These are phyloP conservation scores for Venturiaceae sp. DNA, from an alignment of 2,329 filamentous ascomycete genomes.

Conservation along the genomic window DNA sequence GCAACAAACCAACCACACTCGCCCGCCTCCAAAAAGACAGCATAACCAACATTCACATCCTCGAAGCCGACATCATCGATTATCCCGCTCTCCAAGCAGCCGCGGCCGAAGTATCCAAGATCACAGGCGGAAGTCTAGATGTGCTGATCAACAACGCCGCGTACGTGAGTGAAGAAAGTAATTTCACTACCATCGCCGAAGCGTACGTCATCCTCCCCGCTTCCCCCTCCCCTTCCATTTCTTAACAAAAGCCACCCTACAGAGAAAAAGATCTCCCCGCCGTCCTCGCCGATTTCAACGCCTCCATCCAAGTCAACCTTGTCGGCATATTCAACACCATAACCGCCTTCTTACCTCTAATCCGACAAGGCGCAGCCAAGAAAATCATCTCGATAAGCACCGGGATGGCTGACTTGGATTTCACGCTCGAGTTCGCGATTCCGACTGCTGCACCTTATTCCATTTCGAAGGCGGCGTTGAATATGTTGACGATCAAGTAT, in stretches of 20 bases:
- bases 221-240: not conserved
- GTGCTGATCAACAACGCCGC: slow-evolving; percentile 23
- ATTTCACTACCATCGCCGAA: slow-evolving; percentile 13
- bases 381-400: slow-evolving; percentile 18
- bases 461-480: slow-evolving; percentile 18
- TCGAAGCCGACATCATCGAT: slow-evolving; percentile 35
- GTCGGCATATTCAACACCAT: slow-evolving; percentile 16
- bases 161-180: slow-evolving; percentile 10
- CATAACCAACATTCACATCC: slow-evolving; percentile 33
- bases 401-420: slow-evolving; percentile 19
- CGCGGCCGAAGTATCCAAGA: slow-evolving; percentile 12
- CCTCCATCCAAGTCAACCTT: slow-evolving; percentile 16
- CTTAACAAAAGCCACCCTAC: not conserved
- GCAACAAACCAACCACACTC: slow-evolving; percentile 16
- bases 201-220: slow-evolving; percentile 7
- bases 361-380: slow-evolving; percentile 15
- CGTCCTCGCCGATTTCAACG: slow-evolving; percentile 13
- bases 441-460: slow-evolving; percentile 14
- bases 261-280: slow-evolving; percentile 11
- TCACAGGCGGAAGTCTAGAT: slow-evolving; percentile 19
- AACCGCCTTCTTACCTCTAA: slow-evolving; percentile 18
- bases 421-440: slow-evolving; percentile 14
- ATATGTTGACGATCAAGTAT: slow-evolving; percentile 18
- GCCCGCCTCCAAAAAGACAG: slow-evolving; percentile 13
- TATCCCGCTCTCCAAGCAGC: slow-evolving; percentile 27